phyloP scores from a whole-genome alignment of 176 grass and related monocot species.

The Musa itinerans region DNA sequence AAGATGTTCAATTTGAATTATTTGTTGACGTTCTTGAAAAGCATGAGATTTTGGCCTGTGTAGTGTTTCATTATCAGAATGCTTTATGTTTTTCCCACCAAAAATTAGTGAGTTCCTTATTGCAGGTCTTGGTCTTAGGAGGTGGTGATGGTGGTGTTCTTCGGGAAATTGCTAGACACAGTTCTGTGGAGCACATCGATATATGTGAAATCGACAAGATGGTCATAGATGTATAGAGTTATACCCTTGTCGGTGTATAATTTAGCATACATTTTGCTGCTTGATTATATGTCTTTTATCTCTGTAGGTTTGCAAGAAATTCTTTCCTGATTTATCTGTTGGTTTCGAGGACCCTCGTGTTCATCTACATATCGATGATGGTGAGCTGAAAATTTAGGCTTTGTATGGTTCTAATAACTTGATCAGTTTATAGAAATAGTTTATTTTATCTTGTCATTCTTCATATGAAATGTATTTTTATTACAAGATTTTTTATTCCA shows the following conservation, averaged over 20 bases:
- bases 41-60: too few relatives aligned
- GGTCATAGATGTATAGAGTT: slow-evolving; percentile 71
- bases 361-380: slow-evolving; percentile 76
- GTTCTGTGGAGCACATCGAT: slow-evolving; percentile 82
- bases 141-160: slow-evolving; percentile 97
- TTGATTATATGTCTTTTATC: slow-evolving; percentile 15
- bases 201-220: slow-evolving; percentile 99
- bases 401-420: too few relatives aligned
- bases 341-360: slow-evolving; percentile 92
- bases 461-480: not conserved
- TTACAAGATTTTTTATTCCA: not conserved
- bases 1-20: not conserved
- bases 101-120: slow-evolving; percentile 5
- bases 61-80: not conserved
- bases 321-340: slow-evolving; percentile 84
- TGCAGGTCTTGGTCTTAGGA: slow-evolving; percentile 95
- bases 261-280: slow-evolving; percentile 8
- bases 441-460: slow-evolving; percentile 12
- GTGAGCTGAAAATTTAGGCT: slow-evolving; percentile 25
- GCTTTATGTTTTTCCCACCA: slow-evolving; percentile 2
- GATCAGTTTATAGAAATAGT: not conserved
- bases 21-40: not conserved
- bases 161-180: slow-evolving; percentile 79
- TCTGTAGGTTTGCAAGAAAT: slow-evolving; percentile 79
- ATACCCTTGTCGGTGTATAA: not conserved